Evolutionary conservation across 2,329 filamentous ascomycete species (phyloP).

Genomic region (Eurotiales sp.): DNA sequence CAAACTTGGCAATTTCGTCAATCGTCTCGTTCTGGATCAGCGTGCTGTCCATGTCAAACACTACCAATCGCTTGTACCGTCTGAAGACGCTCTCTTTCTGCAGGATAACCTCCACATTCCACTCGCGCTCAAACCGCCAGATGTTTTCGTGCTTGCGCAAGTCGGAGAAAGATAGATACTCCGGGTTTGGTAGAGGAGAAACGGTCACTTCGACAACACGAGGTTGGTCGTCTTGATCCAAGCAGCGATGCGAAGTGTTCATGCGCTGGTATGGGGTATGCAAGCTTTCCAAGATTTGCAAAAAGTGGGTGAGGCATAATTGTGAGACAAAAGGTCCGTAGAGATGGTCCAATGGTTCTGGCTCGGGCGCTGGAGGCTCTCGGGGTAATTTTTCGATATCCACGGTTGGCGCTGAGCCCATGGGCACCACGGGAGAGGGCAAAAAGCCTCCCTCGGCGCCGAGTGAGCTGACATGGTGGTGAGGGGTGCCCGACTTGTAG

Average conservation of each 20-base stretch:
- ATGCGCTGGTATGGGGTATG: slow-evolving; percentile 48
- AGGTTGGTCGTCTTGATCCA: slow-evolving; percentile 47
- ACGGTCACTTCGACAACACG: slow-evolving; percentile 53
- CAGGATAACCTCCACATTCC: slow-evolving; percentile 81
- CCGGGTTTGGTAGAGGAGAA: slow-evolving; percentile 46
- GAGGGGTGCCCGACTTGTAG: slow-evolving; percentile 43
- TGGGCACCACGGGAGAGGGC: slow-evolving; percentile 38
- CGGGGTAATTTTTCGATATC: slow-evolving; percentile 52
- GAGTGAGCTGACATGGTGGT: slow-evolving; percentile 45
- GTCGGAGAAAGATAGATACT: slow-evolving; percentile 57
- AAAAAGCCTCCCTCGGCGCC: slow-evolving; percentile 33
- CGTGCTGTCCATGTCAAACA: slow-evolving; percentile 99
- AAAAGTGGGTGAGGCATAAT: slow-evolving; percentile 54
- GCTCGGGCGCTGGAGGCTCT: slow-evolving; percentile 52
- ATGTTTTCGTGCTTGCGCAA: slow-evolving; percentile 76
- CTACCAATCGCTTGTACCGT: slow-evolving; percentile 76
- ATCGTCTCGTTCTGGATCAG: slow-evolving; percentile 97
- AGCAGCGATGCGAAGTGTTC: slow-evolving; percentile 45
- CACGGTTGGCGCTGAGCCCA: slow-evolving; percentile 48
- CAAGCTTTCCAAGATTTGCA: slow-evolving; percentile 48
- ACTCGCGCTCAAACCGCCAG: slow-evolving; percentile 80
- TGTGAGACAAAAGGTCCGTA: slow-evolving; percentile 54
- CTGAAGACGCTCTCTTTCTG: slow-evolving; percentile 71
- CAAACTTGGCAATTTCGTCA: slow-evolving; percentile 82
- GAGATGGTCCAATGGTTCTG: slow-evolving; percentile 53